Percentiles rank a stretch among this genome's conserved stretches.
Evolutionary conservation across 2,329 filamentous ascomycete genomes (phyloP).

Genomic region (Elsinoe ampelina): DNA sequence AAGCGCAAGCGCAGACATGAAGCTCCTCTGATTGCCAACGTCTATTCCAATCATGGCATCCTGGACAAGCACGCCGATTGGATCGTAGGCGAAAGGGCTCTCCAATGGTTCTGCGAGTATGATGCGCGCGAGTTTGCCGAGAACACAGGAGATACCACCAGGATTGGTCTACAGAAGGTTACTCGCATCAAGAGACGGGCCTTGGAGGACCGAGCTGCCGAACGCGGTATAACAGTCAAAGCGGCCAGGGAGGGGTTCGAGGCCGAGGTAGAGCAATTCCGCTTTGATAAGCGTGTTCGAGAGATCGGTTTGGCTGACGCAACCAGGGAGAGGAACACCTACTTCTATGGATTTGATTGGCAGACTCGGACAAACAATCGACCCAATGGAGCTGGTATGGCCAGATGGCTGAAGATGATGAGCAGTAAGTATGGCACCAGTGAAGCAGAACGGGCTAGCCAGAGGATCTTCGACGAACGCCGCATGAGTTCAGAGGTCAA

Average conservation of each 20-base stretch:
- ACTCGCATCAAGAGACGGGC: neutral
- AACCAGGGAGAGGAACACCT: neutral
- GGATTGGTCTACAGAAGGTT: neutral
- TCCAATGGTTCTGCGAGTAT: neutral
- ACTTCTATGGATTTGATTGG: neutral
- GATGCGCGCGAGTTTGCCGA: neutral
- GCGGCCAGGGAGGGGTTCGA: neutral
- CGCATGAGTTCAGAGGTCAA: neutral
- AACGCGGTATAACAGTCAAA: neutral
- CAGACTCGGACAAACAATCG: neutral
- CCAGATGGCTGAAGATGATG: neutral
- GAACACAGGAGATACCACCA: neutral
- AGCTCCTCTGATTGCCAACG: neutral
- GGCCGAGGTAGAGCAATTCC: neutral
- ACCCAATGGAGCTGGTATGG: neutral
- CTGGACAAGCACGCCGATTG: neutral
- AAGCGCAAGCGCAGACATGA: neutral
- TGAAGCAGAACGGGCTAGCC: neutral
- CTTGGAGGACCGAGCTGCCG: neutral
- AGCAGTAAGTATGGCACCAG: neutral
- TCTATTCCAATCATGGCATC: neutral
- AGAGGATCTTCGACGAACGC: neutral
- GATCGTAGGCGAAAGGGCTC: neutral
- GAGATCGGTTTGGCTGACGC: neutral
- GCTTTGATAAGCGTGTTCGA: neutral